Evolutionary conservation across 2,329 filamentous ascomycete genomes (phyloP), one percentile per base, ranked within the genome.

Genomic region (Xylariaceae sp.): DNA sequence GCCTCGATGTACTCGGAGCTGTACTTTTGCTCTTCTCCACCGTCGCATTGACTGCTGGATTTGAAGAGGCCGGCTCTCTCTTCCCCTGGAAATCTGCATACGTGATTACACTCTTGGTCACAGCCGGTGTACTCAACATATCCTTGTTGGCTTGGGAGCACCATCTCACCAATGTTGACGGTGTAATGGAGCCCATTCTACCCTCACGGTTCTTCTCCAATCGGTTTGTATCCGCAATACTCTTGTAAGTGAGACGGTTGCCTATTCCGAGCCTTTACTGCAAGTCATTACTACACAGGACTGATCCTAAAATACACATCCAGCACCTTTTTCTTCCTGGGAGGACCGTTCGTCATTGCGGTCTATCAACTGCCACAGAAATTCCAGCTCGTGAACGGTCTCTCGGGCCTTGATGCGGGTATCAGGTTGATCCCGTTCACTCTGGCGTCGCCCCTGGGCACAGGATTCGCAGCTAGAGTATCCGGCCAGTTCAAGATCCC

Each of bases 181-280:
- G n/a, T n/a, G n/a, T n/a, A n/a, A n/a, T n/a, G n/a, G 48, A 55
- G 34, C 48, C 53, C 9, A 37, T 55, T 3, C 34, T 55, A 8
- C 51, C 53, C 1, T 53, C 48, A 51, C 28, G 44, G 9, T 53
- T 55, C 21, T 29, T 51, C 13, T 44, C 31, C 3, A 41, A 44
- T 23, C 48, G 47, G n/a, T n/a, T n/a, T n/a, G n/a, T n/a, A n/a
- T n/a, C n/a, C n/a, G n/a, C n/a, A n/a, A n/a, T n/a, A n/a, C n/a
- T n/a, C n/a, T n/a, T n/a, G n/a, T n/a, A n/a, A n/a, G n/a, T 13
- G 31, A 19, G 3, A 42, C 51, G 35, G 23, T 44, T 2, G 46
- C 48, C 8, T 34, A 43, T 24, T 7, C 21, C 21, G 21, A 24
- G 21, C 11, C 21, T 24, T 24, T 24, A 6, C 21, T 24, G 6